A percentile compares a stretch with the other conserved stretches of the same genome.
These are phyloP conservation scores for Mrakiaceae sp. DNA, from an alignment of 1,284 basidiomycete species.

Conservation along the genomic window DNA sequence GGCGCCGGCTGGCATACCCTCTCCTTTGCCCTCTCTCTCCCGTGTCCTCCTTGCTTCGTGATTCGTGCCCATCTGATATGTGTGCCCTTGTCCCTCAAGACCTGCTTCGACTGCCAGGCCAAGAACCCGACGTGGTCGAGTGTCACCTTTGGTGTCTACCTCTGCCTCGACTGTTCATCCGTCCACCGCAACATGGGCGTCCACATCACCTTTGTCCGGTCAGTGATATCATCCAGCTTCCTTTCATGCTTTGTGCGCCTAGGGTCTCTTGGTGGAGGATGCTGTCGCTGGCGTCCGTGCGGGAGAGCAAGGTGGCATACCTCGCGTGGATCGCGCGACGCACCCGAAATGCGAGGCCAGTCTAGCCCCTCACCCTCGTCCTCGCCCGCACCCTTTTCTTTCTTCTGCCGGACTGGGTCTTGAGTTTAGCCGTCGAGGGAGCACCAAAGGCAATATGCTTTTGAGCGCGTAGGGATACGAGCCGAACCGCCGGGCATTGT, in stretches of 20 bases:
- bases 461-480: no score
- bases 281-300: background rate
- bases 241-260: background rate
- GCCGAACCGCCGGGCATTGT: no score
- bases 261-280: background rate
- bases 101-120: constrained; percentile 92
- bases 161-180: constrained; percentile 94
- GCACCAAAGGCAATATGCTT: no score
- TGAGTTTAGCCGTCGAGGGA: no score
- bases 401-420: no score
- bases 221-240: constrained; percentile 30
- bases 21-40: background rate
- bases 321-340: no score
- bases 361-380: background rate
- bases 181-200: constrained; percentile 95
- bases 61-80: background rate
- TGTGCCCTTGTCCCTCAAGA: constrained; percentile 41
- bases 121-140: constrained; percentile 97
- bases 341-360: no score
- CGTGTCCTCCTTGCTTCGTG: background rate
- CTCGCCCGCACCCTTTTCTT: no score
- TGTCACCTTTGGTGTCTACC: constrained; percentile 92
- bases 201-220: constrained; percentile 95
- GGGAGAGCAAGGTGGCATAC: no score
- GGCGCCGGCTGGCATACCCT: background rate